phyloP scores from a whole-genome alignment of 441 rosid genomes.

The Pelargonium australe region DNA sequence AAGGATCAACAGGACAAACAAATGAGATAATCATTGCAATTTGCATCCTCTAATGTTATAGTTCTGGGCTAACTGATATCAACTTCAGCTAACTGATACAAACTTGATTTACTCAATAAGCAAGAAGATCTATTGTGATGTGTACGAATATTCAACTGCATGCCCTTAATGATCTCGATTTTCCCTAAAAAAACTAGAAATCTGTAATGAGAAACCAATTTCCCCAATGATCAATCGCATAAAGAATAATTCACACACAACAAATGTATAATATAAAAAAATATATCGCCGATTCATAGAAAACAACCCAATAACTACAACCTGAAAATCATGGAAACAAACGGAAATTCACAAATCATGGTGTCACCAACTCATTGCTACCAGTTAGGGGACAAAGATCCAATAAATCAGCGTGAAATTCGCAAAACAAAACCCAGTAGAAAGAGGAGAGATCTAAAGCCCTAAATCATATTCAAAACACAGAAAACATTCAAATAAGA shows the following conservation, averaged over 20 bases:
- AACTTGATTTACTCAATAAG: too few species aligned
- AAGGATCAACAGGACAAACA: not conserved
- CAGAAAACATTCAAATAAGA: too few species aligned
- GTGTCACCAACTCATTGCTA: not conserved
- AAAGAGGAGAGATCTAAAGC: not conserved
- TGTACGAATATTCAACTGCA: too few species aligned
- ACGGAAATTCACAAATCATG: not conserved
- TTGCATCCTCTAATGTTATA: slow-evolving; percentile 4
- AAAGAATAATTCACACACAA: not conserved
- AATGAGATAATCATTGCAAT: not conserved
- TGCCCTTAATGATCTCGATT: not conserved
- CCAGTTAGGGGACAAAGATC: not conserved
- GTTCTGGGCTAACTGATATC: not conserved
- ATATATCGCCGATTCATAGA: not conserved
- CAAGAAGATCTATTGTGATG: too few species aligned
- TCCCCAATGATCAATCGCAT: not conserved
- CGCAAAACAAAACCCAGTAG: not conserved
- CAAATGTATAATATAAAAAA: too few species aligned
- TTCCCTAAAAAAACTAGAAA: not conserved
- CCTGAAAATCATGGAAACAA: not conserved
- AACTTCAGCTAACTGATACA: not conserved
- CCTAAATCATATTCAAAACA: too few species aligned
- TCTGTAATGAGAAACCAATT: not conserved
- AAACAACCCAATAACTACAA: not conserved
- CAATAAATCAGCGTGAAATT: not conserved